A percentile compares a stretch with the other conserved stretches of the same genome.
Conservation (phyloP, 768 basidiomycete species). For the Mrakia hoshinonis region DNA sequence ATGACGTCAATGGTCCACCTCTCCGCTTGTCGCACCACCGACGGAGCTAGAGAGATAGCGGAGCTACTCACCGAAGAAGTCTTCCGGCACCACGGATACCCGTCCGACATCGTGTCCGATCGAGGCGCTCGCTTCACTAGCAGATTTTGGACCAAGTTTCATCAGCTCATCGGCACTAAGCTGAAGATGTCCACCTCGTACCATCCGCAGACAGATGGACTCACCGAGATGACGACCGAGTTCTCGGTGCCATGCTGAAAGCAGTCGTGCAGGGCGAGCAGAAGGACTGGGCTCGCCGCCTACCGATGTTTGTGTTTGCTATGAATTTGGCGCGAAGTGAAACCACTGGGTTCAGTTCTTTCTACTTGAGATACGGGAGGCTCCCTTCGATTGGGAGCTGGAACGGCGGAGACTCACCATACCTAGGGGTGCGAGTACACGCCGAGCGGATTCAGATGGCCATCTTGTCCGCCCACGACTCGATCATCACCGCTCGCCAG, state of each 20-base stretch:
- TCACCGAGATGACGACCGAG: slow-evolving; percentile 38
- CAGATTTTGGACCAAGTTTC: slow-evolving; percentile 44
- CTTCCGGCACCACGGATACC: slow-evolving; percentile 39
- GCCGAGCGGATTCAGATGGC: too few species aligned
- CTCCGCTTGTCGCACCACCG: background rate
- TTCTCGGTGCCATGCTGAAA: background rate
- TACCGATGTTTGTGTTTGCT: background rate
- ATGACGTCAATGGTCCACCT: slow-evolving; percentile 26
- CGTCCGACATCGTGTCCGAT: slow-evolving; percentile 43
- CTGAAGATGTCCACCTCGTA: slow-evolving; percentile 43
- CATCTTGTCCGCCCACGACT: too few species aligned
- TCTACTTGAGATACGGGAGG: background rate
- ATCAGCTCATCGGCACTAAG: slow-evolving; percentile 37
- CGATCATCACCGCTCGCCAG: too few species aligned
- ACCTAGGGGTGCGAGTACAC: background rate
- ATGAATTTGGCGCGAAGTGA: background rate
- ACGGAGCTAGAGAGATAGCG: slow-evolving; percentile 18
- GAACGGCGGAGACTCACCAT: background rate
- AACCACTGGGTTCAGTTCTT: background rate
- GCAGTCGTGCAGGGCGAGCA: background rate
- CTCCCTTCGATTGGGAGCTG: background rate
- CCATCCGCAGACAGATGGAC: slow-evolving; percentile 46
- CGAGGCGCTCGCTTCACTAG: slow-evolving; percentile 45
- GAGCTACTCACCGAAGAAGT: slow-evolving; percentile 11
- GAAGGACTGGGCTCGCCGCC: background rate